These are phyloP conservation scores for Aspergillus baeticus DNA, from an alignment of 495 filamentous ascomycete species.

Conservation along the genomic window DNA sequence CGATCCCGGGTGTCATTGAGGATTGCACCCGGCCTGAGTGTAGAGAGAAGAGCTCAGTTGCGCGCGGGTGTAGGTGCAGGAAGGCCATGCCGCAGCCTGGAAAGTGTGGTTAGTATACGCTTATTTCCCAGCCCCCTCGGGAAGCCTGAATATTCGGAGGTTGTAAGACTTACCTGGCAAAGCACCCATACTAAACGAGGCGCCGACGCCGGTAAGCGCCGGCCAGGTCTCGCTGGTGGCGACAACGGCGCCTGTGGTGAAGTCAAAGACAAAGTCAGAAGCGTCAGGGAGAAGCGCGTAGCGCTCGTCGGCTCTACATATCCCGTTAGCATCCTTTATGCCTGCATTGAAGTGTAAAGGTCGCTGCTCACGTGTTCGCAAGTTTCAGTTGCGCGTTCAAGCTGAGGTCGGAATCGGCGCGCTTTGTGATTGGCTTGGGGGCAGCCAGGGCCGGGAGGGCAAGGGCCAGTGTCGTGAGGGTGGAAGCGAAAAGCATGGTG, in stretches of 20 bases:
- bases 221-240: conserved; percentile 25
- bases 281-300: conserved; percentile 35
- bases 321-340: neutral
- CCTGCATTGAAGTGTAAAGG: neutral
- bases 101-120: neutral
- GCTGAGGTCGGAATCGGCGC: conserved; percentile 23
- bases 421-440: conserved; percentile 14
- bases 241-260: conserved; percentile 20
- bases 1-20: conserved; percentile 44
- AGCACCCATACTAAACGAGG: conserved; percentile 24
- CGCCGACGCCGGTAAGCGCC: conserved; percentile 17
- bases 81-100: conserved; percentile 48
- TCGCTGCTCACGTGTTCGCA: conserved; percentile 22
- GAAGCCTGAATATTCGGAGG: too few species aligned
- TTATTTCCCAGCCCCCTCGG: too few species aligned
- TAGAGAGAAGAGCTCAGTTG: neutral
- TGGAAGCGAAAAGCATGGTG: conserved; percentile 17
- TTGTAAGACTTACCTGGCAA: conserved; percentile 31
- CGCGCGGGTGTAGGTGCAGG: conserved; percentile 35
- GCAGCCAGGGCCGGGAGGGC: conserved; percentile 20
- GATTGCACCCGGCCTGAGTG: conserved; percentile 22
- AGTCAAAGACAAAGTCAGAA: conserved; percentile 45
- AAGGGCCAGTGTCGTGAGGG: conserved; percentile 3
- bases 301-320: conserved; percentile 31
- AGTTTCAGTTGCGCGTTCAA: conserved; percentile 24